Conservation (phyloP, 768 basidiomycete genomes). For the Leccinellum rugosiceps region DNA sequence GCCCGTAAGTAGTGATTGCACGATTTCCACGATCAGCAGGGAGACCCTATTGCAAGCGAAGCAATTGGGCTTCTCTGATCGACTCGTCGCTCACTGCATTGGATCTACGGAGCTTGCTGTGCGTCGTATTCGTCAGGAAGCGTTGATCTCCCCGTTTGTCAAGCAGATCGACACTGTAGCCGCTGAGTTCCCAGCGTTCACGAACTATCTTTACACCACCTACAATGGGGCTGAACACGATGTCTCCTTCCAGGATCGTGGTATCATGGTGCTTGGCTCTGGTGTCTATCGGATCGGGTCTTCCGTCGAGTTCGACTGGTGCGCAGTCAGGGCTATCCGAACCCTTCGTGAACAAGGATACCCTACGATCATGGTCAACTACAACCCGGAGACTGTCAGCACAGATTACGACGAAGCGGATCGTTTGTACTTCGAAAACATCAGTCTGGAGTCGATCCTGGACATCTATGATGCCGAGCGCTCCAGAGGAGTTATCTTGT, state of each 20-base stretch:
- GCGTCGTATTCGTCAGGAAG: conserved; percentile 84
- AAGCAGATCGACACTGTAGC: conserved; percentile 99
- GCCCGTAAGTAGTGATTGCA: conserved; percentile 48
- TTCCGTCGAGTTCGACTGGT: conserved; percentile 99
- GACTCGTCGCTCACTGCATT: conserved; percentile 79
- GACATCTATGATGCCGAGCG: conserved; percentile 94
- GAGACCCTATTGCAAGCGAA: conserved; percentile 77
- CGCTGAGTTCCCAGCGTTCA: conserved; percentile 97
- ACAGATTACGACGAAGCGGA: conserved; percentile 99
- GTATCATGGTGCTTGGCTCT: conserved; percentile 96
- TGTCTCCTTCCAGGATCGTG: conserved; percentile 82
- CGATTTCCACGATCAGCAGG: conserved; percentile 58
- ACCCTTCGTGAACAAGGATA: conserved; percentile 93
- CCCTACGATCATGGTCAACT: conserved; percentile 99
- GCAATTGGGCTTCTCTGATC: conserved; percentile 94
- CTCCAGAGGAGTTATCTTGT: conserved; percentile 88
- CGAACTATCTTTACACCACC: conserved; percentile 98
- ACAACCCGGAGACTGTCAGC: conserved; percentile 98
- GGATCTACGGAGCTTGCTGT: conserved; percentile 92
- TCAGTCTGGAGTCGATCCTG: conserved; percentile 91
- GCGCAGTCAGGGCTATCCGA: conserved; percentile 94
- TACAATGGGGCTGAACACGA: conserved; percentile 98
- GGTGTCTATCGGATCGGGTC: conserved; percentile 99
- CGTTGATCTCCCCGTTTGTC: conserved; percentile 81
- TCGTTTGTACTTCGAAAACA: conserved; percentile 97